These are phyloP conservation scores for Pezicula neosporulosa DNA, from an alignment of 2,329 filamentous ascomycete species.

Conservation along the genomic window DNA sequence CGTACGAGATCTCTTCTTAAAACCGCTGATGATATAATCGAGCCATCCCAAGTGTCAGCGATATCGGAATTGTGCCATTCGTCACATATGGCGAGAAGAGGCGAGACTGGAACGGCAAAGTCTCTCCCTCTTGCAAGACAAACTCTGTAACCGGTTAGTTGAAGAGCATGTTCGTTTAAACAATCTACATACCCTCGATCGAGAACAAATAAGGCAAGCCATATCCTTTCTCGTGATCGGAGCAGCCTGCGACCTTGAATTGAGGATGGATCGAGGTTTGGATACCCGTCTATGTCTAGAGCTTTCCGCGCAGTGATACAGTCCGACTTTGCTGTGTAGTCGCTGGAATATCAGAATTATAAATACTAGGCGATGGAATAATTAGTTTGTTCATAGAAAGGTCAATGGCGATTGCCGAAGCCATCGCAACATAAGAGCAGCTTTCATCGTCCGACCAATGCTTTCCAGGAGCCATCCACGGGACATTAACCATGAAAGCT, in stretches of 20 bases:
- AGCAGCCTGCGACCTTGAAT: conserved; percentile 58
- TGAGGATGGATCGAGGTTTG: conserved; percentile 57
- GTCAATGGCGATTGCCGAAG: conserved; percentile 66
- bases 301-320: conserved; percentile 66
- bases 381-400: conserved; percentile 68
- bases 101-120: conserved; percentile 65
- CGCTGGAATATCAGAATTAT: conserved; percentile 40
- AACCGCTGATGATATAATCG: conserved; percentile 69
- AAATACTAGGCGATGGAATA: conserved; percentile 45
- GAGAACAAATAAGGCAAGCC: conserved; percentile 69
- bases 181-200: conserved; percentile 54
- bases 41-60: conserved; percentile 64
- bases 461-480: conserved; percentile 68
- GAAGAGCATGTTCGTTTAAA: neutral
- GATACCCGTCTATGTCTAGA: conserved; percentile 64
- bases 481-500: conserved; percentile 72
- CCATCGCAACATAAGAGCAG: conserved; percentile 67
- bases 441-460: conserved; percentile 72
- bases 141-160: conserved; percentile 41
- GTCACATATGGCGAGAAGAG: conserved; percentile 64
- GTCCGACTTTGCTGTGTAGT: conserved; percentile 60
- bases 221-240: conserved; percentile 63
- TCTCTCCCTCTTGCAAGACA: conserved; percentile 66
- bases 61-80: conserved; percentile 63
- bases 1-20: conserved; percentile 62